phyloP scores from a whole-genome alignment of 2,329 filamentous ascomycete genomes.

The Penicillium sp. region DNA sequence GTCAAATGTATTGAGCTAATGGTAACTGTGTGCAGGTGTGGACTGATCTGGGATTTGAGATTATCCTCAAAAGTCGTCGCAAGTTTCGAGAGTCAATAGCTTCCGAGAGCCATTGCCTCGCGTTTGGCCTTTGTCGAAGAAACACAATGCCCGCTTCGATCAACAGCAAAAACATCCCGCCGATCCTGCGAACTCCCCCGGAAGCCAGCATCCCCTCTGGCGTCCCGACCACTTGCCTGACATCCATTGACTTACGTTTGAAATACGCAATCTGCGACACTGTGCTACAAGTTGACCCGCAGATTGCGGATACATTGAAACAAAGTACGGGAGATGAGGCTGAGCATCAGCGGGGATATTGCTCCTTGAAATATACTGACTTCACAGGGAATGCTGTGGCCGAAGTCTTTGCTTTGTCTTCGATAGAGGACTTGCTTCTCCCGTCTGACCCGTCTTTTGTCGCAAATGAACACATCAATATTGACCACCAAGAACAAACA shows the following conservation, averaged over 20 bases:
- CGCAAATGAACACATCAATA: no score
- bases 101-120: conserved; percentile 17
- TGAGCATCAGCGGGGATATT: background rate
- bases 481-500: background rate
- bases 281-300: background rate
- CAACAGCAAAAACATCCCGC: conserved; percentile 18
- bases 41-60: conserved; percentile 32
- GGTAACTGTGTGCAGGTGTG: conserved; percentile 30
- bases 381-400: background rate
- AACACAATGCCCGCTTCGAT: background rate
- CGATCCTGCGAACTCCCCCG: conserved; percentile 16
- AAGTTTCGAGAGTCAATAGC: background rate
- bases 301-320: background rate
- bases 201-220: conserved; percentile 21
- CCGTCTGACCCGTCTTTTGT: background rate
- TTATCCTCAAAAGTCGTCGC: conserved; percentile 24
- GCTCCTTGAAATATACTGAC: background rate
- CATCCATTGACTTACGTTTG: conserved; percentile 26
- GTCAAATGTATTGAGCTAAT: background rate
- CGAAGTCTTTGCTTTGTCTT: background rate
- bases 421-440: background rate
- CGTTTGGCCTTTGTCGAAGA: conserved; percentile 26
- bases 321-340: background rate
- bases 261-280: conserved; percentile 12
- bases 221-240: conserved; percentile 20